Evolutionary conservation across 257 asterid genomes (phyloP).

Genomic region (Echites panduratus): DNA sequence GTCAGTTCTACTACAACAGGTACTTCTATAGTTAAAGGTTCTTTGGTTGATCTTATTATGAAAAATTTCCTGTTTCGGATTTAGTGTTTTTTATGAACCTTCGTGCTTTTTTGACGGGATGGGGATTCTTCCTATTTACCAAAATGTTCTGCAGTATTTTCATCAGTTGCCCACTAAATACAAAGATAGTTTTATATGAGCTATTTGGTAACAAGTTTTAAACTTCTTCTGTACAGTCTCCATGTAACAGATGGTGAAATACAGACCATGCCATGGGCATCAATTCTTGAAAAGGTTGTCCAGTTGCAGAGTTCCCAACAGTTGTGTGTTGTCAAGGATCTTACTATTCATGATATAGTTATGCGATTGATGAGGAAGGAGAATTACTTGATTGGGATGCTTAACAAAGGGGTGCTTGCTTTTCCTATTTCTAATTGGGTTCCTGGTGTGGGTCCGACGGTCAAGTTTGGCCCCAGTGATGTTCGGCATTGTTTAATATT

Average conservation of each 20-base stretch:
- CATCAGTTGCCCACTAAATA: background rate
- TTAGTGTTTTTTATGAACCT: background rate
- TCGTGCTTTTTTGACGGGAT: background rate
- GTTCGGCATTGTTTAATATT: constrained; percentile 48
- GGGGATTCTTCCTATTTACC: background rate
- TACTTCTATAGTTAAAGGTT: constrained; percentile 20
- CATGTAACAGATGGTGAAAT: constrained; percentile 78
- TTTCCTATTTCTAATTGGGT: constrained; percentile 80
- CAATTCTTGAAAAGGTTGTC: constrained; percentile 75
- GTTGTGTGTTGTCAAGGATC: constrained; percentile 79
- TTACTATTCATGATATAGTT: constrained; percentile 77
- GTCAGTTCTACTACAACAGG: constrained; percentile 78
- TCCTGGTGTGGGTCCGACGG: constrained; percentile 71
- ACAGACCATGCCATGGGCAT: constrained; percentile 92
- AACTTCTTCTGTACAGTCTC: constrained; percentile 50
- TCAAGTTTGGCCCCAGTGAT: constrained; percentile 43
- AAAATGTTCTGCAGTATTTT: background rate
- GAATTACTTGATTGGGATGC: constrained; percentile 96
- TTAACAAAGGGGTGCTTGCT: constrained; percentile 91
- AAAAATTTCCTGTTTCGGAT: background rate
- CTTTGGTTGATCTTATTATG: background rate
- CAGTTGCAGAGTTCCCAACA: constrained; percentile 60
- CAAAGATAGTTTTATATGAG: background rate
- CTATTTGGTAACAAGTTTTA: background rate
- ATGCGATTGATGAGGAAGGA: constrained; percentile 97